Evolutionary conservation across 192 early-diverging fungal genomes (phyloP).

Genomic region (Backusella luteola): DNA sequence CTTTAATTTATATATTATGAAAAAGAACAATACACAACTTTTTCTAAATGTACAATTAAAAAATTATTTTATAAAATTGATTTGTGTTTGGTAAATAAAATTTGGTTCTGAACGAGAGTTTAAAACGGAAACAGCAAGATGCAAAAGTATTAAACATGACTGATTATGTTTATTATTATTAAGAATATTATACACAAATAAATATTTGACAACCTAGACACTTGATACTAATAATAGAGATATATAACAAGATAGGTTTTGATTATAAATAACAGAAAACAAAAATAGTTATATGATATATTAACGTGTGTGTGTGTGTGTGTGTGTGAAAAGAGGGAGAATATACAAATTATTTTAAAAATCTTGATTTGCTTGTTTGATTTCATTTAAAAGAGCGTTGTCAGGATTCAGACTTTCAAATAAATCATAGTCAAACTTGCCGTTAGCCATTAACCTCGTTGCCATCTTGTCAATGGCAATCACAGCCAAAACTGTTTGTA

Average conservation of each 20-base stretch:
- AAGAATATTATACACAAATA: background rate
- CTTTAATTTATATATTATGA: too few species aligned
- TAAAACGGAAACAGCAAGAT: background rate
- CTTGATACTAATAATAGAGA: background rate
- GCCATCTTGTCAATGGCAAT: slow-evolving; percentile 87
- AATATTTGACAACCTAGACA: background rate
- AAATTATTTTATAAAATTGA: too few species aligned
- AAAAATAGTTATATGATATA: background rate
- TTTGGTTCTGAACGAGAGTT: background rate
- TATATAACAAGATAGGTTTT: too few species aligned
- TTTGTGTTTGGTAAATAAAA: background rate
- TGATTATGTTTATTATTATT: background rate
- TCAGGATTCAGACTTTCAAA: slow-evolving; percentile 64
- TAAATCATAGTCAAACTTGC: slow-evolving; percentile 53
- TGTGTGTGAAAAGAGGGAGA: slow-evolving; percentile 80
- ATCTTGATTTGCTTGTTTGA: slow-evolving; percentile 40
- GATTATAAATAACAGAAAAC: background rate
- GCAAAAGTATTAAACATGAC: background rate
- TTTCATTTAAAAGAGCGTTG: slow-evolving; percentile 54
- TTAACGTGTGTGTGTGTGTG: slow-evolving; percentile 75
- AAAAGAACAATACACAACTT: too few species aligned
- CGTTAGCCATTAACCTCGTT: slow-evolving; percentile 47
- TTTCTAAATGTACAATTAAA: too few species aligned
- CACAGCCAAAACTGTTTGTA: slow-evolving; percentile 82
- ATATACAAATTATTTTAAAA: slow-evolving; percentile 45